Evolutionary conservation across 441 rosid genomes (phyloP), one percentile per base, ranked within the genome.

Genomic region (Capsella rubella): DNA sequence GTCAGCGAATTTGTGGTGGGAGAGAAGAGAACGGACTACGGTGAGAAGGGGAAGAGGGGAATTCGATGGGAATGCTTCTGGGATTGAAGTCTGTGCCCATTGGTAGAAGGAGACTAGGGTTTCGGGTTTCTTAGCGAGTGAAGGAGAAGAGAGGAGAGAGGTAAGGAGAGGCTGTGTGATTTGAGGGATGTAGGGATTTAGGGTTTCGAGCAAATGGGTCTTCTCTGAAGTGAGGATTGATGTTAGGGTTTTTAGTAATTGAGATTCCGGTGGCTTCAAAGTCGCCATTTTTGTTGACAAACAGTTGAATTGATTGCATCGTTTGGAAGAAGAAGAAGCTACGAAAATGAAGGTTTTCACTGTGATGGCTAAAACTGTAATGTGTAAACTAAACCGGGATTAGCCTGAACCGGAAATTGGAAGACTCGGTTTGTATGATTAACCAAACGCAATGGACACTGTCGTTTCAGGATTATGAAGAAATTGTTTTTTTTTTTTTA

Each of bases 41-140:
- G 85, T 73, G 77, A 90, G 88, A 65, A 92, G 89, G 21, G 88
- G 82, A 61, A 79, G 81, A 14, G 89, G 90, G 0, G 84, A 80
- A 12, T 58, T 74, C 4, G 73, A 50, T 11, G 81, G 75, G 13
- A 65, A 53, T 29, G 56, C 62, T 13, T 53, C 47, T 72, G 78
- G 66, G 59, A 82, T 61, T 67, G 87, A 63, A 73, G 79, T 16
- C 2, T 83, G 88, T 13, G 84, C 67, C 93, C 95, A 91, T 18
- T 64, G 67, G 80, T 80, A 86, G 85, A 91, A 83, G 60, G 88
- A 83, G 42, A 88, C 63, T 42, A 91, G 89, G 12, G 82, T 66
- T 54, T 78, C 59, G 27, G 93, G 95, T 25, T 58, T 54, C 40
- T 73, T 66, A 47, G 81, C 54, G 52, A 89, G 84, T 34, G 81